phyloP scores from a whole-genome alignment of 192 early-diverging fungal species.

The Linderina pennispora region DNA sequence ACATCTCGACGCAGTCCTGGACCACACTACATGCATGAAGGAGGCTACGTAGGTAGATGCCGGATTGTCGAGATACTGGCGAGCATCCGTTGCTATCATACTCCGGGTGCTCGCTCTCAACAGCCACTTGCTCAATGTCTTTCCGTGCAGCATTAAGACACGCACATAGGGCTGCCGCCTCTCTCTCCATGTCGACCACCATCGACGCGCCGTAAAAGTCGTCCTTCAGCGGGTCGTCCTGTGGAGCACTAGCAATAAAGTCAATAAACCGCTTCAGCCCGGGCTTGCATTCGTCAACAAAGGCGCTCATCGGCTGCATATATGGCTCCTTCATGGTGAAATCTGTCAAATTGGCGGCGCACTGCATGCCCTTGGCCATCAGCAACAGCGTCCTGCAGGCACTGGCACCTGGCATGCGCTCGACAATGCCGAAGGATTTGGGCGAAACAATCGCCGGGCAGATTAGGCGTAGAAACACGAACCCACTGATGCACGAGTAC shows the following conservation, averaged over 20 bases:
- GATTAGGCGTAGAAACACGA: conserved; percentile 64
- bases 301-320: conserved; percentile 59
- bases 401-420: conserved; percentile 47
- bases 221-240: background rate
- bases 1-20: conserved; percentile 11
- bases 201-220: conserved; percentile 2
- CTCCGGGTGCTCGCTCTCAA: too few species aligned
- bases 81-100: too few species aligned
- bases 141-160: conserved; percentile 13
- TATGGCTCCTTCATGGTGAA: conserved; percentile 61
- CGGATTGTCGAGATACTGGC: conserved; percentile 1
- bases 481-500: conserved; percentile 54
- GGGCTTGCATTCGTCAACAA: conserved; percentile 55
- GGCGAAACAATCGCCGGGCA: conserved; percentile 70
- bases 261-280: conserved; percentile 59
- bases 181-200: conserved; percentile 27
- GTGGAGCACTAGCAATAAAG: conserved; percentile 26
- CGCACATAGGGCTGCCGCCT: conserved; percentile 30
- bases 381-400: conserved; percentile 60
- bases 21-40: conserved; percentile 9
- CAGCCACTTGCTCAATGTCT: conserved; percentile 10
- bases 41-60: conserved; percentile 1
- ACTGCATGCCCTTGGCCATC: conserved; percentile 68
- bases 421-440: conserved; percentile 63
- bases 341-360: conserved; percentile 59